Base-by-base conservation (phyloP, 306 rosid species). In the Lupinus albus region DNA sequence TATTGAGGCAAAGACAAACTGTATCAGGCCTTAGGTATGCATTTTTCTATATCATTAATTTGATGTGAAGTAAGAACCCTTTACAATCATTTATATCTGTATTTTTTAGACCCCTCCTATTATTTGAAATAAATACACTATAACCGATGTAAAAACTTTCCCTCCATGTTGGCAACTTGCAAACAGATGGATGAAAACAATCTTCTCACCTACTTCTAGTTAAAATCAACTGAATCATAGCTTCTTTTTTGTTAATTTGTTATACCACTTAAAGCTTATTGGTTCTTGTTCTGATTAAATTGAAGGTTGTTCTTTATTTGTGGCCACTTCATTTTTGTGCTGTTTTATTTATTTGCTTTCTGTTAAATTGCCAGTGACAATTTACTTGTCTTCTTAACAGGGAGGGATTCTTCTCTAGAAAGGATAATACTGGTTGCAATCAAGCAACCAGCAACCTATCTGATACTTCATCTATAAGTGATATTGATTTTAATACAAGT, bases 11-110 rank as follows among this genome's bases (percentile, higher is more conserved):
- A 76, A 83, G 78, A 32, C 91, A 85, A 35, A 86, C 96, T 18
- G 97, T 94, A 20, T 88, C 99, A 61, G 99, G 90, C 64, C 76
- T 90, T 60, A 90, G 99, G 99, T 90, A 78, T 66, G 54, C 42
- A 5, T 64, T 54, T 67, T 52, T 52, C 61, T 57, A 21, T 67
- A 56, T 45, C 48, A 44, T 58, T 13, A 17, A 42, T 42, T 6
- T 75, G 39, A 30, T 32, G 30, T 54, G 14, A 18, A 35, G 32
- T 21, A 30, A 55, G 25, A 18, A 35, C 20, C 7, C 28, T 16
- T 33, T 12, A 33, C 18, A 6, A 18, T 35, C 46, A 21, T 41
- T 28, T 67, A 15, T 42, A 45, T 51, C n/a, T 18, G 68, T 46
- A 21, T 39, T 17, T 32, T 35, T 47, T 45, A 13, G 13, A 13